Evolutionary conservation across 2,329 filamentous ascomycete species (phyloP), one percentile per base, ranked within the genome.

Genomic region (Cercospora berteroae): DNA sequence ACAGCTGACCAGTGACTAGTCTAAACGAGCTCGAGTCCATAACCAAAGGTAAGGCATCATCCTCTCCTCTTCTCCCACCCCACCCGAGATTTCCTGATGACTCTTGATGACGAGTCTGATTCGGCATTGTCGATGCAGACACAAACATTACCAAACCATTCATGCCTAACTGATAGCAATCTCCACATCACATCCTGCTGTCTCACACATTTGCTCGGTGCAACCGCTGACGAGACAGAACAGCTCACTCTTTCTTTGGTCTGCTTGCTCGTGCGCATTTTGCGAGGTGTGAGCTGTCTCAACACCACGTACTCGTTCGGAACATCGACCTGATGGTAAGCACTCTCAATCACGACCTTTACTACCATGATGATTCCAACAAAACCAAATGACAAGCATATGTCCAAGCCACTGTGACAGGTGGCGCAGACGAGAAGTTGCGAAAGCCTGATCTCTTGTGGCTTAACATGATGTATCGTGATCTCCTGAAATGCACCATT

Each of bases 101-200:
- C 66, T 70, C 70, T 77, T 76, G 77, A 79, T 79, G 77, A 79
- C 77, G 77, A 79, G 77, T 79, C 77, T 78, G 69, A 79, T 79
- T 69, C 74, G 77, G 73, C 69, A 50, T 79, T 73, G 74, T 72
- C 77, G 73, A 75, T 79, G 77, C 75, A 73, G 77, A 79, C 76
- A 79, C 70, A 73, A 72, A 63, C 67, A 75, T 74, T 74, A 72
- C 68, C 67, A 73, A 75, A 77, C 77, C 77, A 79, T 79, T 79
- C 77, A 79, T 79, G 74, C 75, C 66, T 70, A 70, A 69, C 39
- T 57, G n/a, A 59, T 55, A 63, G 13, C 36, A 44, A 36, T 57
- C 13, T 57, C 50, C 8, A 4, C 13, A 39, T 33, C 27, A 23
- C n/a, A 8, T 25, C 27, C 25, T 9, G 1, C 18, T 13, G 9